phyloP scores from a whole-genome alignment of 2,329 filamentous ascomycete species.

The Fusarium brevicatenulatum region DNA sequence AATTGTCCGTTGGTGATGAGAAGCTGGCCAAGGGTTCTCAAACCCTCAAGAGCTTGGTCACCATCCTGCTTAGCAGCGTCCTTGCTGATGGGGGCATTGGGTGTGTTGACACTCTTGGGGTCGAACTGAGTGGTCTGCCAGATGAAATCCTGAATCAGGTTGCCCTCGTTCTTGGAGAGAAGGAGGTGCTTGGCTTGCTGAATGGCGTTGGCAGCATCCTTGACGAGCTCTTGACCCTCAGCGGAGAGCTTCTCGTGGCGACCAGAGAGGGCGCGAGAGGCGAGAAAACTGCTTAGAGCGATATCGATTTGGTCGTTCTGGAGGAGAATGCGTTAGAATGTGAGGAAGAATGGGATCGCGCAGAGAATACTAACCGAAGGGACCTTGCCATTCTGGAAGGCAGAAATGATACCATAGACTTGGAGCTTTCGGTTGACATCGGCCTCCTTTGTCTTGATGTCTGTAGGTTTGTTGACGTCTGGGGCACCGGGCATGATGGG shows the following conservation, averaged over 20 bases:
- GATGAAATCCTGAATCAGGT: conserved; percentile 95
- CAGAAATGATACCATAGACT: conserved; percentile 87
- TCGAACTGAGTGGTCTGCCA: conserved; percentile 88
- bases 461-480: conserved; percentile 77
- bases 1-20: conserved; percentile 97
- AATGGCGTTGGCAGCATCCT: conserved; percentile 82
- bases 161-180: conserved; percentile 93
- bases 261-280: conserved; percentile 73
- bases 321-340: conserved; percentile 12
- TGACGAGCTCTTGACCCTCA: conserved; percentile 83
- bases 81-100: conserved; percentile 77
- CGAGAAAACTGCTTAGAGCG: conserved; percentile 87
- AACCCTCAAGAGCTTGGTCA: conserved; percentile 82
- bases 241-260: conserved; percentile 81
- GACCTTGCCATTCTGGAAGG: conserved; percentile 89
- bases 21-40: conserved; percentile 88
- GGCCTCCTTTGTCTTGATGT: conserved; percentile 80
- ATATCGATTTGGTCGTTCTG: conserved; percentile 96
- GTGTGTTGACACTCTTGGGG: conserved; percentile 67
- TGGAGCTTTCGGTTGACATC: conserved; percentile 95
- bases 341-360: background rate
- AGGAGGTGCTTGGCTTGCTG: conserved; percentile 85
- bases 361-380: conserved; percentile 73
- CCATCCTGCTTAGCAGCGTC: conserved; percentile 83
- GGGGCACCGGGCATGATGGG: conserved; percentile 51